phyloP scores from a whole-genome alignment of 805 yeast genomes.

The Pichia ethanolica region DNA sequence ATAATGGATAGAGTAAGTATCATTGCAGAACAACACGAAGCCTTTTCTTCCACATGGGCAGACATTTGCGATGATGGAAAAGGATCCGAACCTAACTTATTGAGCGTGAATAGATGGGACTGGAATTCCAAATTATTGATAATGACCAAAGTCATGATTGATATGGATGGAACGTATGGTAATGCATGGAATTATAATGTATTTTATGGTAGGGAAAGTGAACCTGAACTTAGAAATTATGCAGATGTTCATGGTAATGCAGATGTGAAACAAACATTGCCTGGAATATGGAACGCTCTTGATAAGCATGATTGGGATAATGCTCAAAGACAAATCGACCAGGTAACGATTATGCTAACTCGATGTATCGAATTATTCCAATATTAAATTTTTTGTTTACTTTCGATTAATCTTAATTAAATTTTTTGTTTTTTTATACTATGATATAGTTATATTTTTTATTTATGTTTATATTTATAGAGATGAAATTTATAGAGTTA shows the following conservation, averaged over 20 bases:
- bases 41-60: constrained; percentile 61
- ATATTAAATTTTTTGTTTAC: neutral
- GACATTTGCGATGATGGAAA: constrained; percentile 41
- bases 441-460: neutral
- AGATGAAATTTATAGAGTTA: too few relatives aligned
- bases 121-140: constrained; percentile 66
- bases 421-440: neutral
- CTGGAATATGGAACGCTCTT: constrained; percentile 66
- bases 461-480: constrained; percentile 2
- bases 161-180: constrained; percentile 34
- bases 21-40: constrained; percentile 40
- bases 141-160: constrained; percentile 48
- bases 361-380: constrained; percentile 20
- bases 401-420: neutral
- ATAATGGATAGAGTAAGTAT: constrained; percentile 32
- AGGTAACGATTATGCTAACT: constrained; percentile 31
- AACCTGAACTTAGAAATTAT: constrained; percentile 35
- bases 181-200: constrained; percentile 64
- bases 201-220: constrained; percentile 62
- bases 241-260: constrained; percentile 44
- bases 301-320: constrained; percentile 37
- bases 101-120: constrained; percentile 66
- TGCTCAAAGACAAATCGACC: constrained; percentile 49
- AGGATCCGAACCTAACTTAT: constrained; percentile 65
- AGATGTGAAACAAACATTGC: constrained; percentile 59